phyloP scores from a whole-genome alignment of 2,329 filamentous ascomycete species.

The Fusarium chlamydosporum region DNA sequence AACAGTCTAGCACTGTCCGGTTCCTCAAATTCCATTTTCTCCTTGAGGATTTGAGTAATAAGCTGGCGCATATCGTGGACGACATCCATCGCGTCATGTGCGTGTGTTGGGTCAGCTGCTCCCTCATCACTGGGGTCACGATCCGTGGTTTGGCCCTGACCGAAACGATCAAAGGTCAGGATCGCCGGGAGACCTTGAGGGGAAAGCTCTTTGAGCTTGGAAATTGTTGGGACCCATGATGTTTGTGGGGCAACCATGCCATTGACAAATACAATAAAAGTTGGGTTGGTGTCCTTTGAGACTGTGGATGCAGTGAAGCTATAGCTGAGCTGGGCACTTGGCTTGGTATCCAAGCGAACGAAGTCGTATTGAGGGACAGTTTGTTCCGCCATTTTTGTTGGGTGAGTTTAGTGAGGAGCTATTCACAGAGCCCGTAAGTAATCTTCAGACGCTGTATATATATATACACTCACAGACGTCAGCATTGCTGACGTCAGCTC shows the following conservation, averaged over 20 bases:
- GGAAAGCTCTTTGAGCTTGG: conserved; percentile 1
- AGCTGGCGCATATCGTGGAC: conserved; percentile 43
- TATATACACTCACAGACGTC: conserved; percentile 2
- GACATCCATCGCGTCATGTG: conserved; percentile 62
- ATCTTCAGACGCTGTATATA: neutral
- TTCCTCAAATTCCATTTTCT: neutral
- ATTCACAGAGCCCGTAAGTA: neutral
- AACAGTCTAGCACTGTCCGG: conserved; percentile 16
- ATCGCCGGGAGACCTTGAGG: conserved; percentile 54
- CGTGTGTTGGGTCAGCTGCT: conserved; percentile 57
- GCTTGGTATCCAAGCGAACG: conserved; percentile 40
- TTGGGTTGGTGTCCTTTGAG: neutral
- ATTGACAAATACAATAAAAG: conserved; percentile 46
- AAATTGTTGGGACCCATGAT: conserved; percentile 34
- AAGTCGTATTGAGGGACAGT: neutral
- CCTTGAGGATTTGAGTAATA: conserved; percentile 14
- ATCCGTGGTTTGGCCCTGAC: conserved; percentile 63
- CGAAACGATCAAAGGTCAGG: conserved; percentile 71
- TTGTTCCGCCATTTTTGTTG: conserved; percentile 5
- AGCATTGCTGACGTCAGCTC: conserved; percentile 32
- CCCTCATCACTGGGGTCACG: conserved; percentile 61
- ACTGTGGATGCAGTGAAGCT: conserved; percentile 19
- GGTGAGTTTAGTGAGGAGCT: accelerated
- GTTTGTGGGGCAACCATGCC: conserved; percentile 43
- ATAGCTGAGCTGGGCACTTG: conserved; percentile 36